These are phyloP conservation scores for Syzygium grande DNA, from an alignment of 345 rosid species.

Conservation along the genomic window DNA sequence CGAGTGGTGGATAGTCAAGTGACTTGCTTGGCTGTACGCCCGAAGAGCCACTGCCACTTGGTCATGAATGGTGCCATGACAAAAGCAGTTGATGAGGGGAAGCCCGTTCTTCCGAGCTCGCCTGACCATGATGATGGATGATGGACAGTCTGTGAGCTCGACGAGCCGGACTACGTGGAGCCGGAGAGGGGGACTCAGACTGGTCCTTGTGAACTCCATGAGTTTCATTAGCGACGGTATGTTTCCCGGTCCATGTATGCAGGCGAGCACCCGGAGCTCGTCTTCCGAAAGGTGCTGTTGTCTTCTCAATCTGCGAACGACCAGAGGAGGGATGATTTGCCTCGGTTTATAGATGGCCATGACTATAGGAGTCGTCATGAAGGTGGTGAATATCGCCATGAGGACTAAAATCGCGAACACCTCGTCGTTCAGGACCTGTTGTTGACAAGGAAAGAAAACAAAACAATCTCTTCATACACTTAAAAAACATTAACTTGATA, in stretches of 20 bases:
- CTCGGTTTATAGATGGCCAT: constrained; percentile 62
- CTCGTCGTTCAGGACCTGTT: constrained; percentile 80
- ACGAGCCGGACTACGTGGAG: constrained; percentile 69
- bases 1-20: constrained; percentile 47
- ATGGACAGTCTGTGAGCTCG: constrained; percentile 67
- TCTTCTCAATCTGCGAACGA: constrained; percentile 38
- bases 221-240: constrained; percentile 54
- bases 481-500: neutral
- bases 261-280: constrained; percentile 57
- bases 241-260: constrained; percentile 60
- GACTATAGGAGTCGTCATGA: constrained; percentile 68
- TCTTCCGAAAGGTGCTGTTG: constrained; percentile 23
- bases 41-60: constrained; percentile 48
- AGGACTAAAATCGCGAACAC: constrained; percentile 68
- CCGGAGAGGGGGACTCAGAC: constrained; percentile 41
- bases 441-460: neutral
- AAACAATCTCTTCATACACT: neutral
- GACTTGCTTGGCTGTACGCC: constrained; percentile 62
- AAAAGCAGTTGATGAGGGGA: constrained; percentile 50
- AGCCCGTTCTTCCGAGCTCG: constrained; percentile 55
- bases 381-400: constrained; percentile 87
- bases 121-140: constrained; percentile 71
- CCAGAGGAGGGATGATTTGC: neutral
- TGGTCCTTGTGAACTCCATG: constrained; percentile 52
- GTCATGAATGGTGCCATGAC: constrained; percentile 50